These are phyloP conservation scores for Umbelopsis vinacea DNA, from an alignment of 192 early-diverging fungal species.

Conservation along the genomic window DNA sequence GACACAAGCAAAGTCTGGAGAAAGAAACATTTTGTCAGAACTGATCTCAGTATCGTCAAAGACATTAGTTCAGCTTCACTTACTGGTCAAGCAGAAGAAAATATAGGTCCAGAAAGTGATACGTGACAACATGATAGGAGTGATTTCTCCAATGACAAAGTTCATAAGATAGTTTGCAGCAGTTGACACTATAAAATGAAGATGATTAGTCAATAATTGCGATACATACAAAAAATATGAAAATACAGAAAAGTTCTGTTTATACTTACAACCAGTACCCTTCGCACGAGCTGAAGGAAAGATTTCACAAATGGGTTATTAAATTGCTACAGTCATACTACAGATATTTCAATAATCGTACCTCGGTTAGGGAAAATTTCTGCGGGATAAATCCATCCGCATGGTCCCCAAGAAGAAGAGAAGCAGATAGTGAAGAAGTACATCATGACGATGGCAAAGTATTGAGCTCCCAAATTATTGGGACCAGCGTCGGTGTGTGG, in stretches of 20 bases:
- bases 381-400: constrained; percentile 85
- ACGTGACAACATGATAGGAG: constrained; percentile 68
- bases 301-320: constrained; percentile 40
- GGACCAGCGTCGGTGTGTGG: constrained; percentile 19
- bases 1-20: constrained; percentile 51
- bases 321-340: constrained; percentile 64
- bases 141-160: constrained; percentile 72
- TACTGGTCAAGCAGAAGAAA: constrained; percentile 71
- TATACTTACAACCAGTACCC: constrained; percentile 40
- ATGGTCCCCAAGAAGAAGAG: constrained; percentile 81
- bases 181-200: constrained; percentile 56
- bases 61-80: constrained; percentile 19
- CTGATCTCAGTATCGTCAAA: not conserved
- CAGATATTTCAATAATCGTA: constrained; percentile 26
- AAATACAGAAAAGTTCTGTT: constrained; percentile 54
- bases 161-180: constrained; percentile 85
- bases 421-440: constrained; percentile 26
- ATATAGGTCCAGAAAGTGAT: constrained; percentile 70
- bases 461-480: constrained; percentile 7
- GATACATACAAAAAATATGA: constrained; percentile 56
- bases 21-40: not conserved
- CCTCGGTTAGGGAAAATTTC: constrained; percentile 85
- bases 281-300: constrained; percentile 32
- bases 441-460: constrained; percentile 21
- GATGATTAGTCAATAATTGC: constrained; percentile 38